Evolutionary conservation across 768 basidiomycete species (phyloP).

Genomic region (Antrodiella citrinella): DNA sequence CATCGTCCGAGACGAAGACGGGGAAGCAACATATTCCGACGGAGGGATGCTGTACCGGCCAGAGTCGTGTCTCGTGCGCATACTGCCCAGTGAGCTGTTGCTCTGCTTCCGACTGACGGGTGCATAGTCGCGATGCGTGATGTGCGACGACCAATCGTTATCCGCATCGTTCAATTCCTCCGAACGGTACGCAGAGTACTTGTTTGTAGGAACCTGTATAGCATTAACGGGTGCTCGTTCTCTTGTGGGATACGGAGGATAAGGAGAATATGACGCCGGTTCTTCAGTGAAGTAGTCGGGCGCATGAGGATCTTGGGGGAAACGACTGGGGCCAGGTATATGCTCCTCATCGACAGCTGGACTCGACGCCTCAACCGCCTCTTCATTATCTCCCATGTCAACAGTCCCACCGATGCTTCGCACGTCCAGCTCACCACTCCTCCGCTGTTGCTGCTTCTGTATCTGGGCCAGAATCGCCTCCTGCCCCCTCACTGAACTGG

Average conservation of each 20-base stretch:
- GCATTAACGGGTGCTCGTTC: neutral
- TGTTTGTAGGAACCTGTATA: neutral
- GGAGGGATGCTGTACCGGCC: neutral
- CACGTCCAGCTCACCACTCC: no score
- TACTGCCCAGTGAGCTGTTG: slow-evolving; percentile 21
- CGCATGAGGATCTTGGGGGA: neutral
- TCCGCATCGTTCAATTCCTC: neutral
- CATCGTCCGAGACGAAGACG: slow-evolving; percentile 2
- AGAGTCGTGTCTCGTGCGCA: slow-evolving; percentile 12
- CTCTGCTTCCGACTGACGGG: slow-evolving; percentile 27
- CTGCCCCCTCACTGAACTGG: slow-evolving; percentile 26
- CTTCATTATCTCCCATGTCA: neutral
- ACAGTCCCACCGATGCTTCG: neutral
- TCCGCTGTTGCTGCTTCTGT: slow-evolving; percentile 24
- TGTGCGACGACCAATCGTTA: neutral
- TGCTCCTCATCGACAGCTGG: neutral
- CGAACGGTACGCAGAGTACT: neutral
- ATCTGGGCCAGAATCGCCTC: slow-evolving; percentile 41
- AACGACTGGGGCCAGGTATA: neutral
- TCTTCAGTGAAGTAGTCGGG: neutral
- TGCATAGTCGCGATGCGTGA: slow-evolving; percentile 9
- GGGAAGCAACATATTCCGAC: slow-evolving; percentile 4
- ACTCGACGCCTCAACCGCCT: neutral
- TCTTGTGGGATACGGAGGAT: neutral
- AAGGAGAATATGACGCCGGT: neutral